A percentile compares a stretch with the other conserved stretches of the same genome.
Evolutionary conservation across 2,329 filamentous ascomycete genomes (phyloP).

Genomic region (Fusarium avenaceum): DNA sequence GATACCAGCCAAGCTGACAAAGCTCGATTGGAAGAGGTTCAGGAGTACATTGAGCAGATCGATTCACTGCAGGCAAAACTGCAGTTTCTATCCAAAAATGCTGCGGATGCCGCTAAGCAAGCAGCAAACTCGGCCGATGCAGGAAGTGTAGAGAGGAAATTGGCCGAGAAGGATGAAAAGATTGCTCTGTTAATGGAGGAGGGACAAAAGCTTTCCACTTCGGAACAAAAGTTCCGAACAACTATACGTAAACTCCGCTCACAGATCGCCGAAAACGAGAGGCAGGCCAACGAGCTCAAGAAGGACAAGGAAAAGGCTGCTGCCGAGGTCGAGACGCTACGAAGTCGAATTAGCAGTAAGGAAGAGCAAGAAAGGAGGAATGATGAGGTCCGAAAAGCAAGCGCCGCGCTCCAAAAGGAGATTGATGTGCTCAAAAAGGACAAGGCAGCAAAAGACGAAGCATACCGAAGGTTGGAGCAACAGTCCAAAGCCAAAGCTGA

Average conservation of each 20-base stretch:
- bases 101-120: conserved; percentile 80
- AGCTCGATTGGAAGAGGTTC: conserved; percentile 81
- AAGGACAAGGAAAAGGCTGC: conserved; percentile 71
- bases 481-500: conserved; percentile 78
- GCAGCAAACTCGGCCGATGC: conserved; percentile 71
- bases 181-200: conserved; percentile 93
- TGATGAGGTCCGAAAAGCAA: conserved; percentile 65
- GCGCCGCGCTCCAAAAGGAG: conserved; percentile 61
- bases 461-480: conserved; percentile 75
- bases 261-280: conserved; percentile 76
- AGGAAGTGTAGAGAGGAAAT: conserved; percentile 79
- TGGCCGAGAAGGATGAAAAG: conserved; percentile 91
- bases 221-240: conserved; percentile 85
- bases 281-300: conserved; percentile 70
- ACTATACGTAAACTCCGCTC: conserved; percentile 85
- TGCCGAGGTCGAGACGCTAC: conserved; percentile 62
- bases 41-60: conserved; percentile 87
- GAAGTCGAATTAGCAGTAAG: conserved; percentile 62
- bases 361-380: conserved; percentile 69
- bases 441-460: conserved; percentile 71
- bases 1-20: conserved; percentile 47
- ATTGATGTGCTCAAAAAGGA: conserved; percentile 61
- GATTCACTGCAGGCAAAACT: conserved; percentile 93
- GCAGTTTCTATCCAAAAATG: conserved; percentile 86
- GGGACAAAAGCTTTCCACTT: conserved; percentile 87